Conservation (phyloP, 495 filamentous ascomycete genomes). For the Penicillium ucsense region DNA sequence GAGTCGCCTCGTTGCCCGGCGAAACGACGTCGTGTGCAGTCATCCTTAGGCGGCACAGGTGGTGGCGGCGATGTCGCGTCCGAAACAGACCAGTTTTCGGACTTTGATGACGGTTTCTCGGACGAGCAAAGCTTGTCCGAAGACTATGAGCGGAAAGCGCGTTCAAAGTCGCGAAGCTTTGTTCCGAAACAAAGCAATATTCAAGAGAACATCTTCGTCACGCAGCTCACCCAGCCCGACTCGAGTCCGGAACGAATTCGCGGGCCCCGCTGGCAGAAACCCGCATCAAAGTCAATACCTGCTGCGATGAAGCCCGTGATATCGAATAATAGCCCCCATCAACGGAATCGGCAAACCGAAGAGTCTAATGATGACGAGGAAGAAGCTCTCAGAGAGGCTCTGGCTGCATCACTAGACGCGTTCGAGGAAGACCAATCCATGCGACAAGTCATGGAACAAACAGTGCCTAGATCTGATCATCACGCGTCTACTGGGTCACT, state of each 20-base stretch:
- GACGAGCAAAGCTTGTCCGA: slow-evolving; percentile 6
- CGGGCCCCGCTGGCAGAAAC: slow-evolving; percentile 44
- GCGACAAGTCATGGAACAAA: slow-evolving; percentile 1
- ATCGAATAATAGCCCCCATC: background rate
- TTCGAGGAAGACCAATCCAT: slow-evolving; percentile 29
- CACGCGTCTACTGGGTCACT: background rate
- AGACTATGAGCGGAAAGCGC: slow-evolving; percentile 13
- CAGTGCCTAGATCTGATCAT: background rate
- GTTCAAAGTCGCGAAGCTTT: slow-evolving; percentile 36
- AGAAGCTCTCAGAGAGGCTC: slow-evolving; percentile 27
- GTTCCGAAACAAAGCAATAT: slow-evolving; percentile 31
- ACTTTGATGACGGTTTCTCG: slow-evolving; percentile 15
- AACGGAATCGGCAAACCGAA: background rate
- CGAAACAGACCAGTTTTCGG: slow-evolving; percentile 14
- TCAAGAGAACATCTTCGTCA: slow-evolving; percentile 44
- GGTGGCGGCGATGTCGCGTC: slow-evolving; percentile 9
- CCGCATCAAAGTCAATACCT: slow-evolving; percentile 14
- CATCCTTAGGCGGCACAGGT: slow-evolving; percentile 2
- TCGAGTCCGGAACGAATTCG: slow-evolving; percentile 44
- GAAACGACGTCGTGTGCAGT: slow-evolving; percentile 30
- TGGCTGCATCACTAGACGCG: slow-evolving; percentile 32
- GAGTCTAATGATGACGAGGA: slow-evolving; percentile 18
- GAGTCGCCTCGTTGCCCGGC: slow-evolving; percentile 15
- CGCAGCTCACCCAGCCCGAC: slow-evolving; percentile 40
- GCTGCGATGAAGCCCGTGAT: background rate